A percentile compares a stretch with the other conserved stretches of the same genome.
These are phyloP conservation scores for Russula abietina DNA, from an alignment of 768 basidiomycete genomes.

Conservation along the genomic window DNA sequence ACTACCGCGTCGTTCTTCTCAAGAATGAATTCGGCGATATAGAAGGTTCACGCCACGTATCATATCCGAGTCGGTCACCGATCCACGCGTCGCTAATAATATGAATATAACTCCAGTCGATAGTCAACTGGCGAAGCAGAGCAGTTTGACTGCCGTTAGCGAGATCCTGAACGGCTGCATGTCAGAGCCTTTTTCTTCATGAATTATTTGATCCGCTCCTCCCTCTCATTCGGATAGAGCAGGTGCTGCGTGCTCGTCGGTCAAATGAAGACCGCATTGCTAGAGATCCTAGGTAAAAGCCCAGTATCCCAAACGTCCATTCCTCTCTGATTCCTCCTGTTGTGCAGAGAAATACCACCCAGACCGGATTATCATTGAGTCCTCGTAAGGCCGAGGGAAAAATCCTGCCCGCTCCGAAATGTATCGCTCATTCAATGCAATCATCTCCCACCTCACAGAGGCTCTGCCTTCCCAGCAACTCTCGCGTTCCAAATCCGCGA, in stretches of 20 bases:
- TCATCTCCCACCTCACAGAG: constrained; percentile 39
- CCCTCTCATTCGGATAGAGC: constrained; percentile 11
- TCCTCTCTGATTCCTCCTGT: background rate
- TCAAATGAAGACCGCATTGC: constrained; percentile 84
- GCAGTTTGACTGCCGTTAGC: constrained; percentile 77
- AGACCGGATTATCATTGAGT: constrained; percentile 92
- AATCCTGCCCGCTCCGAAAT: background rate
- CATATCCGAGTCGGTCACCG: no score
- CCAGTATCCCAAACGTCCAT: constrained; percentile 9
- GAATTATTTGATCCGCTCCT: background rate
- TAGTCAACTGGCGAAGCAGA: constrained; percentile 82
- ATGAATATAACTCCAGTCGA: constrained; percentile 54
- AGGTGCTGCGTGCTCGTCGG: constrained; percentile 95
- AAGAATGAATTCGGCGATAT: constrained; percentile 98
- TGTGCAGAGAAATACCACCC: constrained; percentile 77
- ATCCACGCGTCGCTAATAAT: background rate
- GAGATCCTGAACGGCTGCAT: constrained; percentile 97
- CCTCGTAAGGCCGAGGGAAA: constrained; percentile 58
- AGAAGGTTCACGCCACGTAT: constrained; percentile 47
- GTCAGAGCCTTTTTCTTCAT: constrained; percentile 40
- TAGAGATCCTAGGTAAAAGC: constrained; percentile 80
- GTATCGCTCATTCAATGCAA: background rate
- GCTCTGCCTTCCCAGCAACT: constrained; percentile 93
- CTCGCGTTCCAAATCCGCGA: constrained; percentile 92
- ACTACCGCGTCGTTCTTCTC: constrained; percentile 83